These are phyloP conservation scores for Pseudozyma flocculosa DNA, from an alignment of 1,284 basidiomycete genomes.

Conservation along the genomic window DNA sequence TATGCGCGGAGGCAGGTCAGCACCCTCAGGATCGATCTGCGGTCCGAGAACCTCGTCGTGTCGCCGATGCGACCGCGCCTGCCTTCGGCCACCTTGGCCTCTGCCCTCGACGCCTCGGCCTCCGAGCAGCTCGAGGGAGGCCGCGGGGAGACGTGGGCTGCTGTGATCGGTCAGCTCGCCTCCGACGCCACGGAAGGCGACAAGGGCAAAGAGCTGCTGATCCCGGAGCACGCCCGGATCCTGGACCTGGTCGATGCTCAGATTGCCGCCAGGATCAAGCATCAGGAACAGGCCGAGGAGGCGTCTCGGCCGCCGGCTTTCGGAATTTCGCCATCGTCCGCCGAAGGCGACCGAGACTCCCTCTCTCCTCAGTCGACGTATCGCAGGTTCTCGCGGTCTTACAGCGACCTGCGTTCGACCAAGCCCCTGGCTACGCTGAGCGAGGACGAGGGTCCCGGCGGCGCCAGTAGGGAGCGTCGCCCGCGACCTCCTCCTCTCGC, in stretches of 20 bases:
- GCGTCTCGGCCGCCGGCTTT: no score
- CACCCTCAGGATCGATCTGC: conserved; percentile 31
- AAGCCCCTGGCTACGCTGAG: no score
- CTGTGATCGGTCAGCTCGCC: conserved; percentile 13
- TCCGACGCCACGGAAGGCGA: background rate
- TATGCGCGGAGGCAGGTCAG: conserved; percentile 12
- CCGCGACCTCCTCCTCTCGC: no score
- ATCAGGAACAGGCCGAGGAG: background rate
- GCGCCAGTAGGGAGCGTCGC: no score
- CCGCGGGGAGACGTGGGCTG: conserved; percentile 24
- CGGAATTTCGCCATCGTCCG: no score
- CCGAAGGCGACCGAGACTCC: no score
- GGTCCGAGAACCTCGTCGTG: conserved; percentile 32
- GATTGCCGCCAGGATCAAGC: conserved; percentile 1
- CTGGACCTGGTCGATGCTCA: conserved; percentile 20
- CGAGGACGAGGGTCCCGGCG: no score
- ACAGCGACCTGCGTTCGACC: no score
- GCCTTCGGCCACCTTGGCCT: conserved; percentile 21
- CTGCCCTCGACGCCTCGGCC: conserved; percentile 28
- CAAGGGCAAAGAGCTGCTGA: conserved; percentile 14
- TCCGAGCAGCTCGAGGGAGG: conserved; percentile 11
- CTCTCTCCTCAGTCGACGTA: no score
- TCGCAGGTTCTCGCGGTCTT: no score
- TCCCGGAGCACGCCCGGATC: conserved; percentile 40
- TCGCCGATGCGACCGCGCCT: conserved; percentile 19